phyloP scores from a whole-genome alignment of 306 rosid species.

The Glycine latifolia region DNA sequence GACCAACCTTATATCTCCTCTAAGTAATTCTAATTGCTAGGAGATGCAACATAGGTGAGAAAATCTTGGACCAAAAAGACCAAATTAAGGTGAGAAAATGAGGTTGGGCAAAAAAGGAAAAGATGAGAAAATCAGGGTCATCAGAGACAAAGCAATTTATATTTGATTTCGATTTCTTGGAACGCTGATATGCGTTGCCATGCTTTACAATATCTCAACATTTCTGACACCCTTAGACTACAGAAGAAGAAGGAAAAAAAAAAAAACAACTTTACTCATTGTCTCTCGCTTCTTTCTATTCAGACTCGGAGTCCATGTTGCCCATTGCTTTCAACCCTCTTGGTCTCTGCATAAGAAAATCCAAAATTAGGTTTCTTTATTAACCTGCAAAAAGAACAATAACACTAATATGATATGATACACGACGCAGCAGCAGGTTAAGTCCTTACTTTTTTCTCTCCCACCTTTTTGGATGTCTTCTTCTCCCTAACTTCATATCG shows the following conservation, averaged over 20 bases:
- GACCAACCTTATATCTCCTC: no score
- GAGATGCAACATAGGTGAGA: background rate
- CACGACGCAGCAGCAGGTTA: background rate
- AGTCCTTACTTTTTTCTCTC: background rate
- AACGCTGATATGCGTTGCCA: slow-evolving; percentile 31
- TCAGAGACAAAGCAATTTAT: slow-evolving; percentile 34
- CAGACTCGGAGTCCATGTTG: slow-evolving; percentile 84
- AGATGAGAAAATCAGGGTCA: no score
- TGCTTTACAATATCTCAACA: slow-evolving; percentile 49
- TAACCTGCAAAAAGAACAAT: slow-evolving; percentile 18
- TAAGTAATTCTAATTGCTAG: no score
- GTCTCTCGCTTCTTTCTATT: slow-evolving; percentile 48
- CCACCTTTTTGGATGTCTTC: slow-evolving; percentile 79
- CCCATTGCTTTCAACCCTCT: slow-evolving; percentile 97
- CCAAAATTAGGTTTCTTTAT: slow-evolving; percentile 10
- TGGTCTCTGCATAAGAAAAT: slow-evolving; percentile 70
- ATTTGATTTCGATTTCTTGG: slow-evolving; percentile 36
- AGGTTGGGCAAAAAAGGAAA: no score
- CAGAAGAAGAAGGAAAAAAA: background rate
- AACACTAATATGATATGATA: background rate
- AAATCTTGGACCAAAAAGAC: no score
- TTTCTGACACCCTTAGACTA: slow-evolving; percentile 35
- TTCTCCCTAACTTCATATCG: slow-evolving; percentile 96
- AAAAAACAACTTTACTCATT: slow-evolving; percentile 41
- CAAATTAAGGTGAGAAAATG: no score